Conservation (phyloP, 306 rosid genomes). For the Canavalia gladiata region DNA sequence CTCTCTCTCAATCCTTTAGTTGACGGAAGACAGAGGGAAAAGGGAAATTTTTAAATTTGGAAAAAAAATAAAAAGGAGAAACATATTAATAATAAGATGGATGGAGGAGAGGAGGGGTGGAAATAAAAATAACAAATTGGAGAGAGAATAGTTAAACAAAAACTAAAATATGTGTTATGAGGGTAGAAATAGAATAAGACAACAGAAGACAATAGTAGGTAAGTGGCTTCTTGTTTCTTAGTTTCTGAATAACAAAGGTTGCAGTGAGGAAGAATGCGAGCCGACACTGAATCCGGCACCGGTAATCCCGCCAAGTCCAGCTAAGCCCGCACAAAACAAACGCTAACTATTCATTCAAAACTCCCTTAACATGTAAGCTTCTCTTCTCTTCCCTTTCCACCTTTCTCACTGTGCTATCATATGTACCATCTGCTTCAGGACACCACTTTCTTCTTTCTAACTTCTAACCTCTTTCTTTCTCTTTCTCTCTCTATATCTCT, state of each 20-base stretch:
- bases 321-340: conserved; percentile 30
- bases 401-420: background rate
- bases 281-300: conserved; percentile 55
- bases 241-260: background rate
- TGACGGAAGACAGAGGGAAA: conserved; percentile 60
- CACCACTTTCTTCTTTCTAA: background rate
- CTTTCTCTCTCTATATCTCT: background rate
- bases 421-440: conserved; percentile 16
- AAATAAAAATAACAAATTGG: conserved; percentile 36
- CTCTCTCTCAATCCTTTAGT: conserved; percentile 44
- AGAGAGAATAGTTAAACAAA: conserved; percentile 29
- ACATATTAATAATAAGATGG: conserved; percentile 7
- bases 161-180: background rate
- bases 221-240: background rate
- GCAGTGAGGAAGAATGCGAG: conserved; percentile 1
- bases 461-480: background rate
- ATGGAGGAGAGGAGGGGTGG: background rate
- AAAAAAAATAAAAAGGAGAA: conserved; percentile 4
- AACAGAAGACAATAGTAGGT: background rate
- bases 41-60: conserved; percentile 43
- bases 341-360: background rate
- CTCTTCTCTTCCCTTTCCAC: conserved; percentile 3
- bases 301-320: conserved; percentile 60
- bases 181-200: conserved; percentile 32
- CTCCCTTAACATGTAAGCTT: conserved; percentile 23